These are phyloP conservation scores for Leavenworthia alabamica DNA, from an alignment of 345 rosid species.

Conservation along the genomic window DNA sequence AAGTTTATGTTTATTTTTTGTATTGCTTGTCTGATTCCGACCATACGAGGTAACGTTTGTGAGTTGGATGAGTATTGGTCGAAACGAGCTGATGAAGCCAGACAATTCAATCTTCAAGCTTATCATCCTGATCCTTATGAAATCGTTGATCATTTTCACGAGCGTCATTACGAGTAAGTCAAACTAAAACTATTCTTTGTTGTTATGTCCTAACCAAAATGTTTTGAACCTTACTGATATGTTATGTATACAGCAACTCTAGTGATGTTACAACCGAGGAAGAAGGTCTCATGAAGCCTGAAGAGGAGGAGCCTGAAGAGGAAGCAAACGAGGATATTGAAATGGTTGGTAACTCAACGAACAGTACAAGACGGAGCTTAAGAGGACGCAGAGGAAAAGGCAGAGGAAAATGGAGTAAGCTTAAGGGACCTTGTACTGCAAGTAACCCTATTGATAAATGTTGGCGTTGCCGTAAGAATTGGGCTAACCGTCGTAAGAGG, in stretches of 20 bases:
- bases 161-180: slow-evolving; percentile 39
- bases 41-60: slow-evolving; percentile 33
- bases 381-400: slow-evolving; percentile 25
- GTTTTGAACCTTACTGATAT: background rate
- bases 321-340: slow-evolving; percentile 33
- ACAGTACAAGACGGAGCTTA: slow-evolving; percentile 49
- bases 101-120: slow-evolving; percentile 29
- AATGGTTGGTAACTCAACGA: slow-evolving; percentile 40
- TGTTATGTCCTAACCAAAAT: background rate
- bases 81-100: slow-evolving; percentile 35
- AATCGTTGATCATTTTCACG: slow-evolving; percentile 41
- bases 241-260: slow-evolving; percentile 23
- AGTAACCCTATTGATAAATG: slow-evolving; percentile 82
- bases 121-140: slow-evolving; percentile 48
- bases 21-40: slow-evolving; percentile 23
- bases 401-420: slow-evolving; percentile 31
- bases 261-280: slow-evolving; percentile 22
- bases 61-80: slow-evolving; percentile 60
- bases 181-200: background rate
- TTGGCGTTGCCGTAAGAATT: slow-evolving; percentile 67
- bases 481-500: slow-evolving; percentile 52
- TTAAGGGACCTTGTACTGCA: slow-evolving; percentile 48
- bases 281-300: background rate
- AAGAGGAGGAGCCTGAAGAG: slow-evolving; percentile 11
- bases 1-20: slow-evolving; percentile 25